A percentile compares a stretch with the other conserved stretches of the same genome.
Conservation (phyloP, 2,329 filamentous ascomycete genomes). For the Gaeumannomyces tritici region DNA sequence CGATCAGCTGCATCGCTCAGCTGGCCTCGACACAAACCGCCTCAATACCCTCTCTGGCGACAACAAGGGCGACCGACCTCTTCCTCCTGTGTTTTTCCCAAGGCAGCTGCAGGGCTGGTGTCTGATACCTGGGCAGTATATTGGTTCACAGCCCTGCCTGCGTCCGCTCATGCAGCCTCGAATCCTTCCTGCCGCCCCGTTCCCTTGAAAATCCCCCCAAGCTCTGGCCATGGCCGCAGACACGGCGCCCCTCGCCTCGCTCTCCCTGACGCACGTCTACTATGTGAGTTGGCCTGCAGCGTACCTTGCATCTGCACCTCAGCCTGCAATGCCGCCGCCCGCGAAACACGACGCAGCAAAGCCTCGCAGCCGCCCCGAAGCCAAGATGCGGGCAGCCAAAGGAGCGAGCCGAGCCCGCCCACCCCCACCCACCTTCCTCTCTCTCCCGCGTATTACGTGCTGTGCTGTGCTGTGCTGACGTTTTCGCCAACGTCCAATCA, state of each 20-base stretch:
- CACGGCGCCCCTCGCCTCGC: constrained; percentile 61
- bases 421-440: no score
- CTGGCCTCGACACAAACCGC: background rate
- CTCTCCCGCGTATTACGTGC: no score
- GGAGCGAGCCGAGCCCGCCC: no score
- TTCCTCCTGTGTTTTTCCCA: no score
- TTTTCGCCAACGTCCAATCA: background rate
- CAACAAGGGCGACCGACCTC: no score
- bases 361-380: background rate
- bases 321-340: no score
- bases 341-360: no score
- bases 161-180: background rate
- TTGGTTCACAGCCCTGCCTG: no score
- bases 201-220: background rate
- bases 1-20: no score
- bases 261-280: constrained; percentile 92
- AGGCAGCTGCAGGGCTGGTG: no score
- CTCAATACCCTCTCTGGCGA: background rate
- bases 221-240: constrained; percentile 28
- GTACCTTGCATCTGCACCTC: background rate
- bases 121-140: no score
- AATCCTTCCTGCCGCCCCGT: background rate
- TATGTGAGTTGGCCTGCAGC: constrained; percentile 52
- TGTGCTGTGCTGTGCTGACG: background rate
- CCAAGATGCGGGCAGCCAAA: no score